phyloP scores from a whole-genome alignment of 345 rosid genomes.

The Moricandia arvensis region DNA sequence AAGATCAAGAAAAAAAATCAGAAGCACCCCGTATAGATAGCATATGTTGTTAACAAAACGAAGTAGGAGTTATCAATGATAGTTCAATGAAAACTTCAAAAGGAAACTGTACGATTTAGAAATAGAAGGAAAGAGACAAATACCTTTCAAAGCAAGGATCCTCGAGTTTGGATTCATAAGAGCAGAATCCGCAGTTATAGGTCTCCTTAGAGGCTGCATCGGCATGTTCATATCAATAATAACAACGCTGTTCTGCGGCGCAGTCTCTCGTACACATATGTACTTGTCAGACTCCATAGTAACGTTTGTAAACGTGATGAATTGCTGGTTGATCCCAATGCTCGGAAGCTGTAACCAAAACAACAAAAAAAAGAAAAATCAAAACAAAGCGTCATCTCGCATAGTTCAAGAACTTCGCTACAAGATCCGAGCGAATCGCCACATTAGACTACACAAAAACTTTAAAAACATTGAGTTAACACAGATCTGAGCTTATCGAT shows the following conservation, averaged over 20 bases:
- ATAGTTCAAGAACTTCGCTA: constrained; percentile 22
- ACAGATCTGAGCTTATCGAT: constrained; percentile 40
- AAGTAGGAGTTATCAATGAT: constrained; percentile 9
- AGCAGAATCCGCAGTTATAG: constrained; percentile 94
- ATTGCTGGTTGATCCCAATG: constrained; percentile 81
- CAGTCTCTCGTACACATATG: constrained; percentile 92
- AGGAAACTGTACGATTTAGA: constrained; percentile 3
- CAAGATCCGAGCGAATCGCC: constrained; percentile 29
- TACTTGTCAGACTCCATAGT: constrained; percentile 99
- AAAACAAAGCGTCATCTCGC: constrained; percentile 21
- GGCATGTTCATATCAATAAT: constrained; percentile 94
- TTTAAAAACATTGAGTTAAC: not conserved
- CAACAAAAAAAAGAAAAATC: not conserved
- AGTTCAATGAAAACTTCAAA: not conserved
- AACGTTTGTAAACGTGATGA: constrained; percentile 86
- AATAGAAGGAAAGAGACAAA: constrained; percentile 12
- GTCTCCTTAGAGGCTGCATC: constrained; percentile 91
- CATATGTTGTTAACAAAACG: constrained; percentile 1
- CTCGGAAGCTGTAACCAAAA: constrained; percentile 83
- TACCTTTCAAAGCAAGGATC: constrained; percentile 88
- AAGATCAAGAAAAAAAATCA: not conserved
- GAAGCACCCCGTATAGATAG: not conserved
- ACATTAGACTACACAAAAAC: constrained; percentile 1
- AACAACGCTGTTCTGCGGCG: constrained; percentile 94
- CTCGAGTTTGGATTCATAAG: constrained; percentile 89